Base-by-base conservation (phyloP, 768 basidiomycete genomes). In the Russula griseocarnosa region DNA sequence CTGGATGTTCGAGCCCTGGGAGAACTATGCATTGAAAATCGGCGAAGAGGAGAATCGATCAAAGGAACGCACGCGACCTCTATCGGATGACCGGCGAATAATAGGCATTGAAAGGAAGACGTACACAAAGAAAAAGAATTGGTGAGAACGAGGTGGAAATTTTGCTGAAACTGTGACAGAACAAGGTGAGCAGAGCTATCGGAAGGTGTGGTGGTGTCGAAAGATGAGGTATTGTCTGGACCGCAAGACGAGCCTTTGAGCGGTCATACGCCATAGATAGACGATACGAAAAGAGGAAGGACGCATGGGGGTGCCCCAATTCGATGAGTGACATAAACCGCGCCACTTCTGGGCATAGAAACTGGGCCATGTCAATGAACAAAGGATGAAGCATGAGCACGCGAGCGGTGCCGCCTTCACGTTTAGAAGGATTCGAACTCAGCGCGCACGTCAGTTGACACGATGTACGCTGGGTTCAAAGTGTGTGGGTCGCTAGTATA, bases 281-380 rank as follows among this genome's bases (percentile, higher is more conserved):
- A 40, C 7, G n/a, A 36, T 20, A 18, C 38, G 58, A 64, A 64
- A 60, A 49, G 63, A 54, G 63, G 59, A 58, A 55, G 63, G 14
- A 49, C 46, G 58, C 26, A 47, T 24, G 40, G 38, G 47, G 36
- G 55, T 32, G 52, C 40, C 55, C 46, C 34, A 50, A 14, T 7
- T 54, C 26, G 49, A 51, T 40, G 13, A 14, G 56, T 63, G 55
- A 9, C 61, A 64, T 50, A 28, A 60, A 40, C 30, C 40, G 46
- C 53, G 42, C 38, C 30, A 24, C 50, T 14, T 59, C 49, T 53
- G 42, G 53, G 30, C 4, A 51, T 11, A 22, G 18, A 50, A 4
- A 42, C 30, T 42, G 30, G 50, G 55, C 5, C 30, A 47, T 53
- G 51, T 36, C 10, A 11, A 26, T 49, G 51, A 40, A 63, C 51